Evolutionary conservation across 495 filamentous ascomycete species (phyloP), one percentile per base, ranked within the genome.

Genomic region (Penicillium salamii): DNA sequence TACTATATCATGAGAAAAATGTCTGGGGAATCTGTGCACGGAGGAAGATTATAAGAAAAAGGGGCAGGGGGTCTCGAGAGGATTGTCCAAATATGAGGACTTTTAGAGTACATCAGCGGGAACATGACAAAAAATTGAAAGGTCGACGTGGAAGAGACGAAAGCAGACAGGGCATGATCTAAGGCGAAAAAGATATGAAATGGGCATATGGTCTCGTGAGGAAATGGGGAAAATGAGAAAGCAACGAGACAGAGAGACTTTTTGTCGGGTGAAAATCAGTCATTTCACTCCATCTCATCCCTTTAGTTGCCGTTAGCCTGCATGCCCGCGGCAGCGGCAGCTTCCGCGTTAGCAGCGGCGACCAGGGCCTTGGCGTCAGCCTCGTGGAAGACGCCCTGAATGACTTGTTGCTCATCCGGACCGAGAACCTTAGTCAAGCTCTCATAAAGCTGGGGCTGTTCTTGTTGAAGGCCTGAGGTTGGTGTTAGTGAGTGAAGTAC

Each of bases 371-470:
- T 78, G 39, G 70, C 71, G 37, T 95, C 88, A 13, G 91, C 91
- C 66, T 90, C 84, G 52, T 89, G 82, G 57, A 92, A 79, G 29
- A 92, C 91, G 21, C 75, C 78, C 61, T 91, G 83, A 46, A 98
- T 78, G 46, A 95, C 72, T 51, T 78, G 78, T 67, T 95, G 88
- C 59, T 98, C 92, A 13, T 93, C 88, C 7, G 81, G 72, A 28
- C 78, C 83, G 15, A 98, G 82, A 44, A 87, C 85, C 47, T 85
- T 82, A 26, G 90, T 89, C 48, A 98, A 74, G 39, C 69, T 83
- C 3, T 87, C 78, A 62, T 97, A 97, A 26, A 97, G 85, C 53
- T 90, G 86, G 1, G 91, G 91, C 54, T 97, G 90, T 59, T 90
- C 84, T 69, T 88, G 85, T 79, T 96, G 88, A 52, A 98, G 78